Conservation (phyloP, 345 rosid species). For the Eucalyptus dawsonii region DNA sequence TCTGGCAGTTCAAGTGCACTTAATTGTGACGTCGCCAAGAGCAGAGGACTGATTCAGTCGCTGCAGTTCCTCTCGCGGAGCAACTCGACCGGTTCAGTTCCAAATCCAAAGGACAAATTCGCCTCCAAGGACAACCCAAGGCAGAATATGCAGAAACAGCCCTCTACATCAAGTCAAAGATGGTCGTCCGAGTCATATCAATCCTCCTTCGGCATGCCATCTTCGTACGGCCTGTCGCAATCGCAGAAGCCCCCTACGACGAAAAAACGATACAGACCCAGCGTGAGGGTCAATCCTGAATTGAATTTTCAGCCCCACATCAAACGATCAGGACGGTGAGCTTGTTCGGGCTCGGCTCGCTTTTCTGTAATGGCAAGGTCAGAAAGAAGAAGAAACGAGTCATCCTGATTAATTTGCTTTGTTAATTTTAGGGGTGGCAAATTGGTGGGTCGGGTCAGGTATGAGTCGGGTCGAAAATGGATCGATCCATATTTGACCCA, state of each 20-base stretch:
- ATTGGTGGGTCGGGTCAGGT: too few species aligned
- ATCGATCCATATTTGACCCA: too few species aligned
- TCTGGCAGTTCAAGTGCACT: conserved; percentile 73
- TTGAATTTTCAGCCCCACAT: conserved; percentile 59
- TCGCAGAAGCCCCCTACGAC: conserved; percentile 26
- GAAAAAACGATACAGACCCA: conserved; percentile 29
- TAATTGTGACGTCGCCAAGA: conserved; percentile 39
- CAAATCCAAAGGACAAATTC: conserved; percentile 28
- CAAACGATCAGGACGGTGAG: conserved; percentile 36
- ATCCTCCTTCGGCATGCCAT: conserved; percentile 5
- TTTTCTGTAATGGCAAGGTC: conserved; percentile 57
- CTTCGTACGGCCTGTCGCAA: conserved; percentile 1
- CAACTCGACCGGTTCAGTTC: conserved; percentile 66
- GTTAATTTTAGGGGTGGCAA: background rate
- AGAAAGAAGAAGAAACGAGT: conserved; percentile 36
- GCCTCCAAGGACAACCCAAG: conserved; percentile 22
- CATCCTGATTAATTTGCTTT: background rate
- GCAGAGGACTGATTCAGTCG: conserved; percentile 43
- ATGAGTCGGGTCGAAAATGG: too few species aligned
- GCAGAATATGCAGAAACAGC: conserved; percentile 34
- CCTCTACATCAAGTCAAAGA: conserved; percentile 20
- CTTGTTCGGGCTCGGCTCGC: conserved; percentile 49
- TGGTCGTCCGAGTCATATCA: conserved; percentile 18
- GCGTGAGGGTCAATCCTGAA: conserved; percentile 51
- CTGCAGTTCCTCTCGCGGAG: conserved; percentile 65